Evolutionary conservation across 208 protist species (phyloP).

Genomic region (Jaenimonas drosophilae): DNA sequence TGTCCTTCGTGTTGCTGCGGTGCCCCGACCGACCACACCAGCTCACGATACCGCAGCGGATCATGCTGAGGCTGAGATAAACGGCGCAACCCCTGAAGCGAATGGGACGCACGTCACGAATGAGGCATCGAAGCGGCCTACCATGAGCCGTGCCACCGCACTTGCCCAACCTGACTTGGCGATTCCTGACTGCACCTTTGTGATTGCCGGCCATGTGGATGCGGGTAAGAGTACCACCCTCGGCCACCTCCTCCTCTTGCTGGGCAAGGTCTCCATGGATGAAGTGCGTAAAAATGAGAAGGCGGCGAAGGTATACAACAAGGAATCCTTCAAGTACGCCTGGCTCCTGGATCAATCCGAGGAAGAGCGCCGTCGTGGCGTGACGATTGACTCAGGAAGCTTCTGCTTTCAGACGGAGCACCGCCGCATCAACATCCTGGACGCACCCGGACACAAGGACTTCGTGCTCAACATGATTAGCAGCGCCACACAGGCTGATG

Average conservation of each 20-base stretch:
- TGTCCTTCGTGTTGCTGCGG: no score
- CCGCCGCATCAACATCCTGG: conserved; percentile 74
- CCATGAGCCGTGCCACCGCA: conserved; percentile 1
- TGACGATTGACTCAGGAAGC: conserved; percentile 92
- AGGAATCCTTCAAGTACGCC: conserved; percentile 94
- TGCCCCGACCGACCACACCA: no score
- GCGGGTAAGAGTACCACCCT: conserved; percentile 83
- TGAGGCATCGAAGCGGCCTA: background rate
- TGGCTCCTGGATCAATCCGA: conserved; percentile 94
- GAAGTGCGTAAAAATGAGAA: conserved; percentile 88
- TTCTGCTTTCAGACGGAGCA: conserved; percentile 90
- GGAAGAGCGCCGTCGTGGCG: conserved; percentile 92
- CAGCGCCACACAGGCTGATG: conserved; percentile 96
- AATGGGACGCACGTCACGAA: background rate
- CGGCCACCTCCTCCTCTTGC: conserved; percentile 72
- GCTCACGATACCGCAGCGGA: background rate
- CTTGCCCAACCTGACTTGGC: conserved; percentile 9
- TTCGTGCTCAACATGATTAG: conserved; percentile 98
- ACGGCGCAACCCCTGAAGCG: background rate
- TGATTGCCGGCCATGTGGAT: conserved; percentile 83
- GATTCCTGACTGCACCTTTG: conserved; percentile 76
- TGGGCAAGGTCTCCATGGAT: conserved; percentile 47
- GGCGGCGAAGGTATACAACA: conserved; percentile 65
- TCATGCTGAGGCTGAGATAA: background rate
- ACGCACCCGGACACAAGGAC: conserved; percentile 94